phyloP scores from a whole-genome alignment of 2,329 filamentous ascomycete species.

The Verticillium longisporum region DNA sequence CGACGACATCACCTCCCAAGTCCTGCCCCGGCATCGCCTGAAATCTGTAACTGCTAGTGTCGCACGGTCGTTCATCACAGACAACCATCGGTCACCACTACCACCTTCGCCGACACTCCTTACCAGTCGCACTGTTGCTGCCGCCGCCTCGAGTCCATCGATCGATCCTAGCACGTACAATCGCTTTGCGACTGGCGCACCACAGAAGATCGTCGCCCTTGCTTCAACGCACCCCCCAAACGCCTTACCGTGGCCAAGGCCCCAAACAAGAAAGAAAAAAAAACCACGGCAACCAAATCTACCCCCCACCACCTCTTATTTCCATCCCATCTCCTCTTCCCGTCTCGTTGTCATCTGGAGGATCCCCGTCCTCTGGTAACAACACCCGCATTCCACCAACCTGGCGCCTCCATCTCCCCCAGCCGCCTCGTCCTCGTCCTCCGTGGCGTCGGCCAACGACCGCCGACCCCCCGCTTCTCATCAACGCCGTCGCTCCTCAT shows the following conservation, averaged over 20 bases:
- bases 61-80: not conserved
- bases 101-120: not conserved
- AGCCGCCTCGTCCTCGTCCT: slow-evolving; percentile 3
- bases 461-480: slow-evolving; percentile 17
- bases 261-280: not conserved
- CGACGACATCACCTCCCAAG: not conserved
- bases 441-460: slow-evolving; percentile 17
- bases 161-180: not conserved
- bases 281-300: not conserved
- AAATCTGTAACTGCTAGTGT: not conserved
- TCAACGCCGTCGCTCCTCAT: slow-evolving; percentile 23
- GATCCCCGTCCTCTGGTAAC: slow-evolving; percentile 12
- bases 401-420: slow-evolving; percentile 11
- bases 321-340: slow-evolving; percentile 3
- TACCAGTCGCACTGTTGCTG: not conserved
- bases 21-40: not conserved
- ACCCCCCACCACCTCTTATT: not conserved
- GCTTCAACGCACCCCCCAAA: not conserved
- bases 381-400: slow-evolving; percentile 10
- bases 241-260: not conserved
- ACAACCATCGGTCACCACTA: not conserved
- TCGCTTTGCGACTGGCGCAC: not conserved
- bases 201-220: not conserved
- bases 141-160: not conserved
- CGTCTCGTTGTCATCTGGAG: slow-evolving; percentile 11